Base-by-base conservation (phyloP, 2,329 filamentous ascomycete species). In the Colletotrichum musae region DNA sequence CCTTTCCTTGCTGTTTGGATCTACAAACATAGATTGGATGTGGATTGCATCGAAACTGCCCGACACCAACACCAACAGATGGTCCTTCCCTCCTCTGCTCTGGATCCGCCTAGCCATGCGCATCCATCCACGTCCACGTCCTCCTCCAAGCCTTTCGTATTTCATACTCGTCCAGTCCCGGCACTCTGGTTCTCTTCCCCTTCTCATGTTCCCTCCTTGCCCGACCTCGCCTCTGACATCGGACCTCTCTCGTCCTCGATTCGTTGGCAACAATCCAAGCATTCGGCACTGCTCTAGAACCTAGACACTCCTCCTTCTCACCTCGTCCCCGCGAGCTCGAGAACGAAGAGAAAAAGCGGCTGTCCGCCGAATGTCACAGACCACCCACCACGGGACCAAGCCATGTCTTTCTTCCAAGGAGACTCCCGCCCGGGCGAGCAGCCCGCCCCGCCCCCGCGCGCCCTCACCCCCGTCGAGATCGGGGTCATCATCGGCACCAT, bases 391-490 rank as follows among this genome's bases (percentile, higher is more conserved):
- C 16, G 15, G 18, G 26, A 16, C 4, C 16, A 4, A 45, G 50
- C 2, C 43, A 71, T 71, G 70, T 71, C 70, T 28, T 71, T 71
- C 56, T 71, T 59, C 56, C 59, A 71, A 39, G 65, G 69, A 53
- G 64, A 72, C 58, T 59, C 64, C 15, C 64, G 71, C 21, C 63
- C 58, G 2, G 57, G 70, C 48, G 53, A 71, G 43, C 56, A 57
- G 21, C 56, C 70, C 6, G 61, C 70, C 7, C 58, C 60, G 28
- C 57, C 71, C 28, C 58, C 64, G 6, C 59, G 66, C 18, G 65
- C 58, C 51, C 75, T 77, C 65, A 75, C 71, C 7, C 58, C 72
- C 21, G 58, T 74, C 32, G 77, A 79, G 58, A 74, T 78, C 39
- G 77, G 73, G 4, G 69, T 77, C 59, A 73, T 78, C n/a, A 70